phyloP scores from a whole-genome alignment of 371 early-diverging fungal species.

The Zopfochytrium polystomum region DNA sequence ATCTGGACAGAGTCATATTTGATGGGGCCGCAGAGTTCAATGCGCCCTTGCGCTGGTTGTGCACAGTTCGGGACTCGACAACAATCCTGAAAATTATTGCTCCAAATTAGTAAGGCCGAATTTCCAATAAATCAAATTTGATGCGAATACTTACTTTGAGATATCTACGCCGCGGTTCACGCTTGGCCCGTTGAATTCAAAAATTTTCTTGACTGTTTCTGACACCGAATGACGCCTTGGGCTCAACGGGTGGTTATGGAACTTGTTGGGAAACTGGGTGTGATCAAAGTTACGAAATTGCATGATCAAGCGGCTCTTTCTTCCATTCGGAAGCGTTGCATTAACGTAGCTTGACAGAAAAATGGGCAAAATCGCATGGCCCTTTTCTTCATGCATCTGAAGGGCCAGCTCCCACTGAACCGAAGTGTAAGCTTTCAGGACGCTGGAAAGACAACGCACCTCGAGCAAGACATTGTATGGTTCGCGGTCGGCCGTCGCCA shows the following conservation, averaged over 20 bases:
- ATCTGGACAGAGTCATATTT: not conserved
- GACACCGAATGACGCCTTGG: not conserved
- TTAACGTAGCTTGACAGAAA: too few species aligned
- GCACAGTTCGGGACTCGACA: slow-evolving; percentile 1
- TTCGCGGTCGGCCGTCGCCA: not conserved
- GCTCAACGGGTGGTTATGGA: slow-evolving; percentile 3
- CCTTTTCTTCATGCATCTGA: not conserved
- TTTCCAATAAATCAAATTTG: too few species aligned
- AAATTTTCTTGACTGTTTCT: not conserved
- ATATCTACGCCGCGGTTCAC: not conserved
- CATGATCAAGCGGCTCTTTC: too few species aligned
- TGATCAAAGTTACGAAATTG: too few species aligned
- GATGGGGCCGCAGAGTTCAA: too few species aligned
- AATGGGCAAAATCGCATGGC: not conserved
- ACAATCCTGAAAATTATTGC: not conserved
- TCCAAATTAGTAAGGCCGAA: too few species aligned
- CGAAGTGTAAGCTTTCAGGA: too few species aligned
- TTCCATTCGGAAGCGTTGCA: too few species aligned
- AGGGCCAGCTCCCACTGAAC: slow-evolving; percentile 13
- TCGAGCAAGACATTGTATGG: slow-evolving; percentile 5
- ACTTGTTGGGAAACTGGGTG: slow-evolving; percentile 5
- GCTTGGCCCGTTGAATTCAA: not conserved
- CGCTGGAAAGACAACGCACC: not conserved
- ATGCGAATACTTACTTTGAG: not conserved
- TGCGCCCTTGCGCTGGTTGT: too few species aligned